Percentiles rank a stretch among this genome's conserved stretches.
Evolutionary conservation across 2,329 filamentous ascomycete genomes (phyloP).

Genomic region (Calonectria montana): DNA sequence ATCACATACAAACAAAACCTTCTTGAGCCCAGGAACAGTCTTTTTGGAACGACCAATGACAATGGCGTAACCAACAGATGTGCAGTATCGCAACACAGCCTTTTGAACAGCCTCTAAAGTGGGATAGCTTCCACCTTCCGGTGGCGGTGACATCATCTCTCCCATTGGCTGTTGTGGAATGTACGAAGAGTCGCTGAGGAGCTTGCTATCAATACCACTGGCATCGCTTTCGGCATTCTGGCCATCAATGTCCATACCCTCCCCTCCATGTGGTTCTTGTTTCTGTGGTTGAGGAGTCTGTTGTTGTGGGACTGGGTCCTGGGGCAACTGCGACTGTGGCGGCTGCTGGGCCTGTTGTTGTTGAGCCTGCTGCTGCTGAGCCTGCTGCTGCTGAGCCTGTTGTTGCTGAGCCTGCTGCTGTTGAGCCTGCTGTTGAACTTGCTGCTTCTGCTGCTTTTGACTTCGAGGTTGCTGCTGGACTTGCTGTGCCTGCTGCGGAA

Average conservation of each 20-base stretch:
- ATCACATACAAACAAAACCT: constrained; percentile 75
- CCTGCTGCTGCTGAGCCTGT: constrained; percentile 40
- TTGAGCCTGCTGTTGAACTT: constrained; percentile 39
- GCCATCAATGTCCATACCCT: constrained; percentile 65
- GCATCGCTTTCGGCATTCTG: constrained; percentile 59
- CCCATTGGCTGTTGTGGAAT: constrained; percentile 67
- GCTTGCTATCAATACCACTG: constrained; percentile 59
- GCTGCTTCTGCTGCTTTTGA: constrained; percentile 46
- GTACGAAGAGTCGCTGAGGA: constrained; percentile 62
- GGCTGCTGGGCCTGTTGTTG: constrained; percentile 41
- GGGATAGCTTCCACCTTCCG: constrained; percentile 72
- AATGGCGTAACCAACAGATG: constrained; percentile 74
- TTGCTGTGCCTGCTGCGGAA: constrained; percentile 20
- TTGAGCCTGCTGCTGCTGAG: constrained; percentile 47
- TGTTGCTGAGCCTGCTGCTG: constrained; percentile 25
- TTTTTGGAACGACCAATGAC: constrained; percentile 77
- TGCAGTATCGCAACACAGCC: constrained; percentile 72
- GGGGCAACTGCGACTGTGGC: constrained; percentile 36
- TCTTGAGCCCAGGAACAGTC: constrained; percentile 74
- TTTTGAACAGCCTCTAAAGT: constrained; percentile 74
- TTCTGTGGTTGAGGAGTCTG: constrained; percentile 50
- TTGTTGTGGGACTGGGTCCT: constrained; percentile 41
- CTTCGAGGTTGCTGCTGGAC: constrained; percentile 29
- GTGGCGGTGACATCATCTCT: constrained; percentile 70
- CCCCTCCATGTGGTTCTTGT: constrained; percentile 56